Conservation (phyloP, 768 basidiomycete genomes). For the Sutorius australiensis region DNA sequence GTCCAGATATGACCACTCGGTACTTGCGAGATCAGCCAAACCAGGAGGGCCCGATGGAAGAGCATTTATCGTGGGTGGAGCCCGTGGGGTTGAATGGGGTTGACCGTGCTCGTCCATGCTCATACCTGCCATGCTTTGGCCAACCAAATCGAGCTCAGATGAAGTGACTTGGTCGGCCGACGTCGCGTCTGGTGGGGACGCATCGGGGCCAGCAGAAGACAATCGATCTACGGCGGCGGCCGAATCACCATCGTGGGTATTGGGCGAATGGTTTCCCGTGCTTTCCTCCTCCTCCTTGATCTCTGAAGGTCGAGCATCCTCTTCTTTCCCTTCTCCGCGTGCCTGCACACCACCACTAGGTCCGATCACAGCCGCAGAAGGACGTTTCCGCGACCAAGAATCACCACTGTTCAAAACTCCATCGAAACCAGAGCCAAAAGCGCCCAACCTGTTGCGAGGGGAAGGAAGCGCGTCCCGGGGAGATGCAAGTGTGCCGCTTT, state of each 20-base stretch:
- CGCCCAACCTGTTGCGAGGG: conserved; percentile 58
- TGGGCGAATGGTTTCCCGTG: conserved; percentile 1
- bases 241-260: conserved; percentile 8
- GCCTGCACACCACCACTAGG: conserved; percentile 30
- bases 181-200: conserved; percentile 4
- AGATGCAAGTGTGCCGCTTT: conserved; percentile 44
- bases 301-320: conserved; percentile 41
- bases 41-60: conserved; percentile 39
- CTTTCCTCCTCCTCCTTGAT: conserved; percentile 61
- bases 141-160: conserved; percentile 7
- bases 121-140: conserved; percentile 13
- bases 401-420: conserved; percentile 67
- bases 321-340: conserved; percentile 40
- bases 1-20: conserved; percentile 93
- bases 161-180: conserved; percentile 8
- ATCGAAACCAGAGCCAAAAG: conserved; percentile 61
- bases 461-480: conserved; percentile 63
- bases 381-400: conserved; percentile 65
- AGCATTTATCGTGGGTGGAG: conserved; percentile 8
- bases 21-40: conserved; percentile 48
- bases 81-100: conserved; percentile 3
- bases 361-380: conserved; percentile 54
- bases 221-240: conserved; percentile 5
- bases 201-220: conserved; percentile 10
- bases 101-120: conserved; percentile 12